phyloP scores from a whole-genome alignment of 1,139 yeast species.

The Blastobotrys arbuscula region DNA sequence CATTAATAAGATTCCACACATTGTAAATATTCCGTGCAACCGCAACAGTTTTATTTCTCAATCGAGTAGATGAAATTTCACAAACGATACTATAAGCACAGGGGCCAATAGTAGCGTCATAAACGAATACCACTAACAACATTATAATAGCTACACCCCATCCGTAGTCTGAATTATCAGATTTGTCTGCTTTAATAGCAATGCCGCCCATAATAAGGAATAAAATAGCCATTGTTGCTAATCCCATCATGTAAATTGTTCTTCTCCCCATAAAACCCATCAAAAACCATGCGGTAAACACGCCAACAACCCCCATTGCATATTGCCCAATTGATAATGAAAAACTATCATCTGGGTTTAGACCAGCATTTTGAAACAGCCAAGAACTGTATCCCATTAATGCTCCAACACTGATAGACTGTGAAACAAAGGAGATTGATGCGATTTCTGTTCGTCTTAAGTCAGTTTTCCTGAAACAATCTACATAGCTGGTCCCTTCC shows the following conservation, averaged over 20 bases:
- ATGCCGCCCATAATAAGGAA: slow-evolving; percentile 31
- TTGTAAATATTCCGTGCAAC: slow-evolving; percentile 48
- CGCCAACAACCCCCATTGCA: slow-evolving; percentile 21
- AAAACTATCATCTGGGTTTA: slow-evolving; percentile 16
- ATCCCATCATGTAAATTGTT: slow-evolving; percentile 42
- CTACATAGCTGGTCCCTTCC: slow-evolving; percentile 36
- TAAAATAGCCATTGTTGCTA: slow-evolving; percentile 33
- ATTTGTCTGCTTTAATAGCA: neutral
- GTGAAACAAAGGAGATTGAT: slow-evolving; percentile 2
- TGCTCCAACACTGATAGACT: slow-evolving; percentile 1
- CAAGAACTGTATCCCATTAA: slow-evolving; percentile 30
- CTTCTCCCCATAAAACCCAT: slow-evolving; percentile 41
- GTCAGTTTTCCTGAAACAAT: slow-evolving; percentile 46
- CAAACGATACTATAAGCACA: slow-evolving; percentile 50
- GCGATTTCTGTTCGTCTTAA: slow-evolving; percentile 50
- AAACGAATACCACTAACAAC: slow-evolving; percentile 31
- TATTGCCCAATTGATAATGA: slow-evolving; percentile 21
- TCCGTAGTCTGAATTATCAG: slow-evolving; percentile 5
- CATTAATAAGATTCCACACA: slow-evolving; percentile 39
- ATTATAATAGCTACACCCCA: slow-evolving; percentile 9
- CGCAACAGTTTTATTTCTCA: slow-evolving; percentile 51
- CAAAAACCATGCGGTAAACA: slow-evolving; percentile 12
- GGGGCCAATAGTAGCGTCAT: slow-evolving; percentile 52
- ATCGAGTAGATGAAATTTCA: slow-evolving; percentile 49
- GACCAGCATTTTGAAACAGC: slow-evolving; percentile 21